A percentile compares a stretch with the other conserved stretches of the same genome.
Conservation (phyloP, 1,284 basidiomycete species). For the Leccinum fuscescens region DNA sequence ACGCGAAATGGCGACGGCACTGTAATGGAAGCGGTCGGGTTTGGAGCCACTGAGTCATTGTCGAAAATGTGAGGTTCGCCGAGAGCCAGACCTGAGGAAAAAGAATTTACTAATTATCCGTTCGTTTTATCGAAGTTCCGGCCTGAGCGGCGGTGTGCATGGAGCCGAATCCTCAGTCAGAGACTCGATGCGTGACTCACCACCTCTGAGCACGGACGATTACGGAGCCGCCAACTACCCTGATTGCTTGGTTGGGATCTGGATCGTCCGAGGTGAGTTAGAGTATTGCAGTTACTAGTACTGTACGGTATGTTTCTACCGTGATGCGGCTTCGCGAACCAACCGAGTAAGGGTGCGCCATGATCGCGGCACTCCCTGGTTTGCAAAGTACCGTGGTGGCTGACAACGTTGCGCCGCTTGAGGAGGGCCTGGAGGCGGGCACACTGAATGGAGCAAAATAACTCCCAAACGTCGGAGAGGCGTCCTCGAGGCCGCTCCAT, state of each 20-base stretch:
- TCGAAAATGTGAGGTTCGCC: not conserved
- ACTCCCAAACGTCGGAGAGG: slow-evolving; percentile 21
- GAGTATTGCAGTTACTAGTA: too few species aligned
- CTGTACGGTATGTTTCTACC: not conserved
- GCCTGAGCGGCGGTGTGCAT: not conserved
- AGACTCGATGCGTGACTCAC: not conserved
- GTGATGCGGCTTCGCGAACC: slow-evolving; percentile 1
- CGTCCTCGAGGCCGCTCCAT: slow-evolving; percentile 23
- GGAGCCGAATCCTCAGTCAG: not conserved
- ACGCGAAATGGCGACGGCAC: not conserved
- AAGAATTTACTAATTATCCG: not conserved
- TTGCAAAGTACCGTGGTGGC: not conserved
- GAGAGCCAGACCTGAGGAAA: not conserved
- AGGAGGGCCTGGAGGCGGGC: not conserved
- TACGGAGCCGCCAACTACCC: not conserved
- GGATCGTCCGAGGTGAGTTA: not conserved
- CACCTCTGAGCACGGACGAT: not conserved
- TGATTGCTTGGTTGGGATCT: not conserved
- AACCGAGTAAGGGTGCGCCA: slow-evolving; percentile 4
- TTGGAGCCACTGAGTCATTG: not conserved
- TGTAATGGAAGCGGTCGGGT: not conserved
- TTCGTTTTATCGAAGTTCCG: not conserved
- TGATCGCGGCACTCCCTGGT: slow-evolving; percentile 3
- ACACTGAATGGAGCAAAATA: slow-evolving; percentile 12
- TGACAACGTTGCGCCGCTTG: not conserved